These are phyloP conservation scores for Alternaria angustiovoidea DNA, from an alignment of 2,329 filamentous ascomycete genomes.

Conservation along the genomic window DNA sequence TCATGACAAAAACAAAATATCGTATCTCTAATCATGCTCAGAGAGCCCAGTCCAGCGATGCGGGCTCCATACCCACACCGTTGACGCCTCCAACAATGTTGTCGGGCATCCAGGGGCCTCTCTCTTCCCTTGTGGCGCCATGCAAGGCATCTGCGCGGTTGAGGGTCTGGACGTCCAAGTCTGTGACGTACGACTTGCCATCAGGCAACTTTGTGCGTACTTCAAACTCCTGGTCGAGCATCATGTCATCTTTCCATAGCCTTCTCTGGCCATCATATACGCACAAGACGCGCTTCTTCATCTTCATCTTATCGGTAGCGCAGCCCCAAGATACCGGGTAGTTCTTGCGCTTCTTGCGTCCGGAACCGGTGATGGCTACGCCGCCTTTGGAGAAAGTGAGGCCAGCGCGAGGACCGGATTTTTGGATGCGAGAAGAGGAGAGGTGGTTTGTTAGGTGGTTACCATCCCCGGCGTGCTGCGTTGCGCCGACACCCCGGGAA, in stretches of 20 bases:
- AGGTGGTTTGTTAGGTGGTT: conserved; percentile 36
- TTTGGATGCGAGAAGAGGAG: conserved; percentile 17
- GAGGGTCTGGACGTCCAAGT: conserved; percentile 89
- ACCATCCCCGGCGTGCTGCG: conserved; percentile 47
- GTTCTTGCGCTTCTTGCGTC: conserved; percentile 90
- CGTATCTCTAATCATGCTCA: conserved; percentile 9
- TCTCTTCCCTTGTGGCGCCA: conserved; percentile 82
- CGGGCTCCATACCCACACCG: conserved; percentile 2
- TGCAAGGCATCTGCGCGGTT: conserved; percentile 86
- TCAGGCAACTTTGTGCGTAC: conserved; percentile 77
- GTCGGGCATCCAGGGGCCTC: conserved; percentile 81
- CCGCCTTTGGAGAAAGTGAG: conserved; percentile 81
- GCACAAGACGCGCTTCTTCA: conserved; percentile 95
- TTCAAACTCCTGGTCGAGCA: conserved; percentile 94
- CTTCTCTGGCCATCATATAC: conserved; percentile 89
- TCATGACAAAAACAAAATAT: conserved; percentile 7
- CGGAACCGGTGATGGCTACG: conserved; percentile 64
- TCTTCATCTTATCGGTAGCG: conserved; percentile 90
- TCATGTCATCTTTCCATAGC: conserved; percentile 98
- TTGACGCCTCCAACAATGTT: conserved; percentile 58
- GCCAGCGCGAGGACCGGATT: conserved; percentile 58
- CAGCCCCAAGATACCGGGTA: conserved; percentile 96
- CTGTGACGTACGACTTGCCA: conserved; percentile 84
- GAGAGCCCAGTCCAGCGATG: conserved; percentile 9
- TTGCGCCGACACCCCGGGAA: conserved; percentile 57